Conservation (phyloP, 148 eudicot species). For the Dysphania ambrosioides region DNA sequence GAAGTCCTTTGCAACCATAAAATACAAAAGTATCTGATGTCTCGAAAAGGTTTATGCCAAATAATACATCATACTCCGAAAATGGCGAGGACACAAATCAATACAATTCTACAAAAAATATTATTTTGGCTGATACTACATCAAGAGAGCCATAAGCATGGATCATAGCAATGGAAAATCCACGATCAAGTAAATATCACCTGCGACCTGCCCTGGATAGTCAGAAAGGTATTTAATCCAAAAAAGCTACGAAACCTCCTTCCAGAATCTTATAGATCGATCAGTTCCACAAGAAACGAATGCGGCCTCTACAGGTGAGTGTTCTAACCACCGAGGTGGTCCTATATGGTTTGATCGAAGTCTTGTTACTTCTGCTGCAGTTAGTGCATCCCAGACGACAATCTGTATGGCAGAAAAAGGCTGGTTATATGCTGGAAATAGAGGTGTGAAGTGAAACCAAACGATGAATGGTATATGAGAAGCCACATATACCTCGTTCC, state of each 20-base stretch:
- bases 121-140: neutral
- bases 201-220: neutral
- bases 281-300: constrained; percentile 74
- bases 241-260: constrained; percentile 37
- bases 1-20: neutral
- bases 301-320: constrained; percentile 66
- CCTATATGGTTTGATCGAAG: constrained; percentile 65
- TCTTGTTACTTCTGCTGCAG: constrained; percentile 64
- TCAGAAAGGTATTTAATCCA: neutral
- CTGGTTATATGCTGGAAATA: neutral
- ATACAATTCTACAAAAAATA: neutral
- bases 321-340: constrained; percentile 81
- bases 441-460: neutral
- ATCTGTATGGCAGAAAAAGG: constrained; percentile 38
- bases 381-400: constrained; percentile 76
- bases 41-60: neutral
- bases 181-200: neutral
- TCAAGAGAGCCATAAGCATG: neutral
- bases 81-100: neutral
- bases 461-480: neutral
- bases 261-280: constrained; percentile 71
- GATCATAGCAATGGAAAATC: neutral
- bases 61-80: neutral
- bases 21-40: neutral
- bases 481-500: constrained; percentile 60